Evolutionary conservation across 2,329 filamentous ascomycete species (phyloP).

Genomic region (Calonectria crousiana): DNA sequence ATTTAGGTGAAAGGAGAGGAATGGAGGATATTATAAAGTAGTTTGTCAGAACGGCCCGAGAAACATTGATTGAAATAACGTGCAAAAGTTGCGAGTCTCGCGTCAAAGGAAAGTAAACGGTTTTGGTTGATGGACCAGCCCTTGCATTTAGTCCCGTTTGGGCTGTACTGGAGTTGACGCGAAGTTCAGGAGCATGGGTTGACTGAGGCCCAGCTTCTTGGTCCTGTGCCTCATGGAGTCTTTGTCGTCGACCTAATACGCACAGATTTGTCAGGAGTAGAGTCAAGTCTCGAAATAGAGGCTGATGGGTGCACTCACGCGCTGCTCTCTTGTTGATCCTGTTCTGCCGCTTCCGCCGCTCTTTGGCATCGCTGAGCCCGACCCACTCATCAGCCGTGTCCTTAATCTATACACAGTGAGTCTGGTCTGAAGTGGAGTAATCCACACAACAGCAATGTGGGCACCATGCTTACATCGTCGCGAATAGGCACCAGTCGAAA

Average conservation of each 20-base stretch:
- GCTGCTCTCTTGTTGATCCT: slow-evolving; percentile 35
- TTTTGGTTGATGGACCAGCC: neutral
- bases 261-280: slow-evolving; percentile 8
- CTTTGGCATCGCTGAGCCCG: slow-evolving; percentile 30
- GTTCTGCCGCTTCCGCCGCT: slow-evolving; percentile 37
- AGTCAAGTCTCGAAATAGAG: neutral
- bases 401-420: slow-evolving; percentile 7
- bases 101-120: slow-evolving; percentile 32
- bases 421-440: neutral
- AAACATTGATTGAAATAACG: slow-evolving; percentile 37
- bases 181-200: neutral
- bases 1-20: slow-evolving; percentile 11
- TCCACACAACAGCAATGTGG: neutral
- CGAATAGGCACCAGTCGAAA: slow-evolving; percentile 35
- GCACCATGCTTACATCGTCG: slow-evolving; percentile 27
- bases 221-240: slow-evolving; percentile 16
- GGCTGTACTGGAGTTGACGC: neutral
- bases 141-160: neutral
- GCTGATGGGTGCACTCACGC: slow-evolving; percentile 13
- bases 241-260: slow-evolving; percentile 31
- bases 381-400: slow-evolving; percentile 34
- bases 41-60: slow-evolving; percentile 35
- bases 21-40: slow-evolving; percentile 34
- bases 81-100: slow-evolving; percentile 33
- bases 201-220: neutral